Percentiles rank a stretch among this genome's conserved stretches.
phyloP scores from a whole-genome alignment of 1,139 yeast genomes.

The Diutina neorugosa region DNA sequence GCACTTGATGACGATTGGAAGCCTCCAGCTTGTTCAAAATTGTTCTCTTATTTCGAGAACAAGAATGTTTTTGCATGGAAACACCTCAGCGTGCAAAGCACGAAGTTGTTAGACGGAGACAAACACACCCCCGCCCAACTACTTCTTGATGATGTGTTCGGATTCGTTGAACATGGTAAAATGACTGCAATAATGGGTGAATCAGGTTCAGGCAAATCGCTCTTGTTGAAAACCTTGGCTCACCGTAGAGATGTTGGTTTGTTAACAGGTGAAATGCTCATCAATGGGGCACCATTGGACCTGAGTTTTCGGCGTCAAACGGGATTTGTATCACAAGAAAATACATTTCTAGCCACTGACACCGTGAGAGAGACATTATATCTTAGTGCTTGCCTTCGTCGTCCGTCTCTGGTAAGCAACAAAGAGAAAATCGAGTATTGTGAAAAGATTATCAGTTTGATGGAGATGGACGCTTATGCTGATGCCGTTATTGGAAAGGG shows the following conservation, averaged over 20 bases:
- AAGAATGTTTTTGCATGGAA: slow-evolving; percentile 33
- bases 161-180: slow-evolving; percentile 57
- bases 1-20: slow-evolving; percentile 9
- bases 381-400: slow-evolving; percentile 51
- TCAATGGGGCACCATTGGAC: slow-evolving; percentile 39
- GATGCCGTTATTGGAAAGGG: slow-evolving; percentile 48
- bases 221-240: slow-evolving; percentile 46
- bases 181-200: slow-evolving; percentile 57
- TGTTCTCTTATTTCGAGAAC: not conserved
- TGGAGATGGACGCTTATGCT: slow-evolving; percentile 52
- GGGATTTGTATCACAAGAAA: slow-evolving; percentile 59
- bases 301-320: slow-evolving; percentile 40
- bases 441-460: slow-evolving; percentile 40
- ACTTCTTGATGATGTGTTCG: slow-evolving; percentile 44
- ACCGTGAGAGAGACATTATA: slow-evolving; percentile 51
- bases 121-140: slow-evolving; percentile 9
- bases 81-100: slow-evolving; percentile 20
- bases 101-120: slow-evolving; percentile 10
- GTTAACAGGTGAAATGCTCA: slow-evolving; percentile 52
- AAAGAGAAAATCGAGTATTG: slow-evolving; percentile 21
- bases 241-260: slow-evolving; percentile 49
- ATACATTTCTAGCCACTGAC: slow-evolving; percentile 41
- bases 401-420: slow-evolving; percentile 25
- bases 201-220: slow-evolving; percentile 63
- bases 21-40: not conserved